Percentiles rank a stretch among this genome's conserved stretches.
phyloP scores from a whole-genome alignment of 2,329 filamentous ascomycete genomes.

The Rosellinia necatrix region DNA sequence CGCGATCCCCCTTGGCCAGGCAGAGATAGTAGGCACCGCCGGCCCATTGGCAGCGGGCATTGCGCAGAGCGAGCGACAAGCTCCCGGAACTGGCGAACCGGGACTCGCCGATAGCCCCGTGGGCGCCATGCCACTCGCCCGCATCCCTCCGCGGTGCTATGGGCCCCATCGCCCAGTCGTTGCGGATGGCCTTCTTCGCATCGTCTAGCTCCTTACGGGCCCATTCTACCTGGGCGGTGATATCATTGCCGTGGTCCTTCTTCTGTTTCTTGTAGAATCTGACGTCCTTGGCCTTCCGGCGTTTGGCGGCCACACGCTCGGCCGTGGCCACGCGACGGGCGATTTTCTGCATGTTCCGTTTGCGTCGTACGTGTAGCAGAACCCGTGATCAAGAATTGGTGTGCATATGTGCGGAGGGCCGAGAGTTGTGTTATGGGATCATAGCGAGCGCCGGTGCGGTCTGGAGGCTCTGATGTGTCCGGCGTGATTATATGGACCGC shows the following conservation, averaged over 20 bases:
- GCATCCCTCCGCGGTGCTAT: slow-evolving; percentile 78
- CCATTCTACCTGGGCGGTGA: slow-evolving; percentile 38
- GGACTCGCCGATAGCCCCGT: slow-evolving; percentile 59
- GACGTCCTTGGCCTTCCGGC: slow-evolving; percentile 38
- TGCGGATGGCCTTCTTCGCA: slow-evolving; percentile 63
- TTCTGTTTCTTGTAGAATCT: slow-evolving; percentile 32
- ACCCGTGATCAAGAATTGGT: too few species aligned
- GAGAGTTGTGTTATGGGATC: slow-evolving; percentile 2
- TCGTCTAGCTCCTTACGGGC: slow-evolving; percentile 44
- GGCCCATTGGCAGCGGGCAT: slow-evolving; percentile 54
- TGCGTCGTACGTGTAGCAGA: too few species aligned
- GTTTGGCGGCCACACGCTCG: slow-evolving; percentile 43
- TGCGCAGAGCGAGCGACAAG: slow-evolving; percentile 41
- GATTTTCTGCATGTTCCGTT: slow-evolving; percentile 41
- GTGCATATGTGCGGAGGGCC: too few species aligned
- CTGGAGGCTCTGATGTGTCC: background rate
- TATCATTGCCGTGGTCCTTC: slow-evolving; percentile 25
- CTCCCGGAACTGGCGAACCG: slow-evolving; percentile 31
- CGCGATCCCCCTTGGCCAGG: slow-evolving; percentile 73
- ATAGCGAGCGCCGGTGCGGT: slow-evolving; percentile 7
- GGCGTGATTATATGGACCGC: background rate
- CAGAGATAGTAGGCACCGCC: slow-evolving; percentile 62
- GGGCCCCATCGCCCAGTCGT: slow-evolving; percentile 80
- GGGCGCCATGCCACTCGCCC: slow-evolving; percentile 59
- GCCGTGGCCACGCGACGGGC: slow-evolving; percentile 44